Base-by-base conservation (phyloP, 306 rosid genomes). In the Corylus americana region DNA sequence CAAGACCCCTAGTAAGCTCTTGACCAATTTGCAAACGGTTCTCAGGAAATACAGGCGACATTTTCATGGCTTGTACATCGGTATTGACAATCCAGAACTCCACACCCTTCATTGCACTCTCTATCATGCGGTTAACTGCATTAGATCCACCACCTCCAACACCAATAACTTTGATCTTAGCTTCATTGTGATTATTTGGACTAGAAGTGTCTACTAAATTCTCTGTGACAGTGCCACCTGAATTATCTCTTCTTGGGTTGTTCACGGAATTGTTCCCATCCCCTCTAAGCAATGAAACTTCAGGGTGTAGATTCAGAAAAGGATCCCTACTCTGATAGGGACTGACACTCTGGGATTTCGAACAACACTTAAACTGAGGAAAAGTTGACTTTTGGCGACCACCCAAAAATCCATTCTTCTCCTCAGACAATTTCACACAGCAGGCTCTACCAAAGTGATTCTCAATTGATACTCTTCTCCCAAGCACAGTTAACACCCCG, bases 91-190 rank as follows among this genome's bases (percentile, higher is more conserved):
- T 92, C 98, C 98, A 94, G 70, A 94, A 94, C 86, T 94, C 98
- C 53, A 94, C 97, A 51, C 98, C 98, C 71, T 87, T 91, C 97
- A 94, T 88, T n/a, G 97, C 82, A 76, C 98, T 94, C 94, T 92
- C 98, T 31, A 94, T 94, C 98, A 94, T 94, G 50, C 98, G 98
- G 72, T 94, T 94, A 57, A 94, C 97, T 4, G 98, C 98, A 78
- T 94, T 94, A 22, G 98, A 94, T 50, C 98, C 98, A 44, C 98
- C 98, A 74, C 98, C 98, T 54, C 98, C 98, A 4, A 94, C 93
- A 59, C 98, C 98, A 83, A 94, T 88, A 64, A 94, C 98, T 79
- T 92, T 94, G 73, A 94, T 94, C 85, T 88, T 92, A 0, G 98
- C 98, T 70, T 87, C 93, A 77, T 87, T 87, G 76, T 89, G 83